Conservation (phyloP, 129 eudicot genomes). For the Tagetes erecta region DNA sequence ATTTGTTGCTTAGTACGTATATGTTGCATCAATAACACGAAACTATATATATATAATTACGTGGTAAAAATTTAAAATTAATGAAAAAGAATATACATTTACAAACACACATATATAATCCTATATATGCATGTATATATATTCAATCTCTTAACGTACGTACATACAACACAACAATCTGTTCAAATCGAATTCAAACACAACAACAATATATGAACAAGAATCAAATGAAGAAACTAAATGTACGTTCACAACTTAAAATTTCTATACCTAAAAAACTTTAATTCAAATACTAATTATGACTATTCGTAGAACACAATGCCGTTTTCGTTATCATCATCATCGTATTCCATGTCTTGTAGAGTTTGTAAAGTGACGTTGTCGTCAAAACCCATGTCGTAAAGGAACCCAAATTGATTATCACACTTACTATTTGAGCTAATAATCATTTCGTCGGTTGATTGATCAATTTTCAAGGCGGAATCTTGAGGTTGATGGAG, state of each 20-base stretch:
- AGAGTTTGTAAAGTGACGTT: slow-evolving; percentile 31
- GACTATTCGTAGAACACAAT: slow-evolving; percentile 38
- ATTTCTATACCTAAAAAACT: slow-evolving; percentile 34
- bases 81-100: neutral
- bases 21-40: slow-evolving; percentile 22
- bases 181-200: slow-evolving; percentile 20
- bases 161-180: slow-evolving; percentile 28
- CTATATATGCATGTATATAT: slow-evolving; percentile 14
- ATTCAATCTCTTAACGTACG: slow-evolving; percentile 24
- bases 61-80: neutral
- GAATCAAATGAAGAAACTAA: slow-evolving; percentile 28
- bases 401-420: slow-evolving; percentile 56
- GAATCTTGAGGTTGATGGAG: slow-evolving; percentile 37
- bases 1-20: neutral
- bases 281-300: slow-evolving; percentile 2
- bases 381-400: slow-evolving; percentile 48
- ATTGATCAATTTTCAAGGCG: slow-evolving; percentile 12
- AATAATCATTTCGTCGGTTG: slow-evolving; percentile 22
- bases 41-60: neutral
- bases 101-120: slow-evolving; percentile 27
- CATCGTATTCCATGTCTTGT: slow-evolving; percentile 54
- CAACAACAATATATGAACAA: slow-evolving; percentile 8
- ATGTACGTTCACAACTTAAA: slow-evolving; percentile 5
- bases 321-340: slow-evolving; percentile 45
- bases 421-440: slow-evolving; percentile 38